These are phyloP conservation scores for Colletotrichum tropicicola DNA, from an alignment of 2,329 filamentous ascomycete species.

Conservation along the genomic window DNA sequence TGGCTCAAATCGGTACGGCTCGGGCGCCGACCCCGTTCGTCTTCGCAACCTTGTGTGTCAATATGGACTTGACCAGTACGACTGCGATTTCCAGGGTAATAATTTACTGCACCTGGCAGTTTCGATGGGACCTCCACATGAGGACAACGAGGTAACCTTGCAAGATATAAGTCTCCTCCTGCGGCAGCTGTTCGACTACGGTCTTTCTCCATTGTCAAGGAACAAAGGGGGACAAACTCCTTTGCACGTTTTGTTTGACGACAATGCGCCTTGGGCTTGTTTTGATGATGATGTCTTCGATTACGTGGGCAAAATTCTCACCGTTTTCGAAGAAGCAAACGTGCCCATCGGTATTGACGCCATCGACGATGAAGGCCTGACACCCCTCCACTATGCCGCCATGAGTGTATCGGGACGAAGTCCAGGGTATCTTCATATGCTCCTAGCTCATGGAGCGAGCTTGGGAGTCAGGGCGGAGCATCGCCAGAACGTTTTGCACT, in stretches of 20 bases:
- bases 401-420: background rate
- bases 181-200: background rate
- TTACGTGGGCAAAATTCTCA: no score
- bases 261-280: background rate
- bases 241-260: background rate
- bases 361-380: background rate
- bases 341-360: background rate
- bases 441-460: background rate
- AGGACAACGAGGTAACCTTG: background rate
- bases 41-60: background rate
- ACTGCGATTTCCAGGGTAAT: background rate
- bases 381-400: background rate
- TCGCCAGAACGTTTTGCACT: background rate
- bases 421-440: background rate
- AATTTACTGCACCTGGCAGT: background rate
- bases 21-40: no score
- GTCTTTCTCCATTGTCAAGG: background rate
- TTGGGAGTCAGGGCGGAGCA: background rate
- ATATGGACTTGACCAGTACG: background rate
- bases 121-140: background rate
- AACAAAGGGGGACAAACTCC: background rate
- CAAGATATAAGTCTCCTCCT: background rate
- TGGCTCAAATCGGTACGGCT: no score
- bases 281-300: background rate
- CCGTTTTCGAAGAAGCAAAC: background rate